Conservation (phyloP, 1,284 basidiomycete genomes). For the Heterobasidion occidentale region DNA sequence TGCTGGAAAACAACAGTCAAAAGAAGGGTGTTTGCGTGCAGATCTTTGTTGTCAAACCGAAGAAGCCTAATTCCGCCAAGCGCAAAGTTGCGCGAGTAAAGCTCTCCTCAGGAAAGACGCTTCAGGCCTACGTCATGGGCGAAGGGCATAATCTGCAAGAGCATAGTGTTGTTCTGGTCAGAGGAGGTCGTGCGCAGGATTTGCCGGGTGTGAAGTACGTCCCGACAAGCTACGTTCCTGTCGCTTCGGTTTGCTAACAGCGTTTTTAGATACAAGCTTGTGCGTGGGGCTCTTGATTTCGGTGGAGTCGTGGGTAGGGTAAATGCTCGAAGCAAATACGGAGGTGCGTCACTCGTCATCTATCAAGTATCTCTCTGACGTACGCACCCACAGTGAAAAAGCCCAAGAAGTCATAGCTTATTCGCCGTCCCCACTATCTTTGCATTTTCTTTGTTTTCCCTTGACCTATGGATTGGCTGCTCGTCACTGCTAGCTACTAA, state of each 20-base stretch:
- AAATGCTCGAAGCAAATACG: conserved; percentile 87
- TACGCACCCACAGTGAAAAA: conserved; percentile 64
- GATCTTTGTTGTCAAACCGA: conserved; percentile 84
- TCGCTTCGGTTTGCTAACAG: background rate
- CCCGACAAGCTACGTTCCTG: background rate
- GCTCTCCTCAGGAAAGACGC: conserved; percentile 82
- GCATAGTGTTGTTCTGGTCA: conserved; percentile 90
- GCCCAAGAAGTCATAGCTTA: conserved; percentile 54
- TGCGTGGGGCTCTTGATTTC: conserved; percentile 90
- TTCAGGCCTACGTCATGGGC: conserved; percentile 94
- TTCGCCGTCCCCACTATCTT: background rate
- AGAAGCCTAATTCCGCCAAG: conserved; percentile 98
- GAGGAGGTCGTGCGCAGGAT: conserved; percentile 96
- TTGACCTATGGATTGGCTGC: background rate
- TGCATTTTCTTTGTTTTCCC: background rate
- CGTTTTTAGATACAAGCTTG: conserved; percentile 79
- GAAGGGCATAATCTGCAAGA: conserved; percentile 99
- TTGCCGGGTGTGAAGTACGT: conserved; percentile 91
- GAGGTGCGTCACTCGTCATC: conserved; percentile 49
- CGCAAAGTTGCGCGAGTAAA: conserved; percentile 96
- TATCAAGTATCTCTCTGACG: conserved; percentile 6
- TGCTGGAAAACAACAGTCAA: conserved; percentile 74
- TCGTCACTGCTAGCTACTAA: background rate
- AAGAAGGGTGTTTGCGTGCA: conserved; percentile 86
- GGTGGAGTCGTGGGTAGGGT: conserved; percentile 84